Evolutionary conservation across 768 basidiomycete genomes (phyloP).

Genomic region (Leccinum uliginosum): DNA sequence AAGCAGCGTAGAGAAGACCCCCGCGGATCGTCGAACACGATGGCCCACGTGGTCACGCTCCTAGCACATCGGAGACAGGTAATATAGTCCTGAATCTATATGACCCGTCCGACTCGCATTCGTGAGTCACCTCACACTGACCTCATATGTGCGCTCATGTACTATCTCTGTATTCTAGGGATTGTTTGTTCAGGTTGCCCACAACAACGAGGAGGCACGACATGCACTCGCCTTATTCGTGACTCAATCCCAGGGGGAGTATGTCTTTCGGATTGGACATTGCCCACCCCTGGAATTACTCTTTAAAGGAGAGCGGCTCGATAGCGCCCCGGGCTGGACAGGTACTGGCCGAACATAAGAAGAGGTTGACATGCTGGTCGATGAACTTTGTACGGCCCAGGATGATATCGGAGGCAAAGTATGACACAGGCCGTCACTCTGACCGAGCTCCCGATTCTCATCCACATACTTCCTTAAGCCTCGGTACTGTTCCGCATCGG

Average conservation of each 20-base stretch:
- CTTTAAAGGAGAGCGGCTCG: constrained; percentile 47
- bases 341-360: constrained; percentile 48
- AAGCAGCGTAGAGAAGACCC: constrained; percentile 47
- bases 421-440: constrained; percentile 3
- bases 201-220: constrained; percentile 52
- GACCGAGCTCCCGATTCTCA: background rate
- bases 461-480: constrained; percentile 34
- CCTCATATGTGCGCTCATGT: background rate
- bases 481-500: constrained; percentile 50
- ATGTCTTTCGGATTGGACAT: constrained; percentile 67
- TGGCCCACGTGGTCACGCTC: constrained; percentile 48
- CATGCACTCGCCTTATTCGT: constrained; percentile 63
- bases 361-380: constrained; percentile 47
- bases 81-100: background rate
- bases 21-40: constrained; percentile 16
- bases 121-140: constrained; percentile 6
- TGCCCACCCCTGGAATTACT: constrained; percentile 56
- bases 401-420: constrained; percentile 85
- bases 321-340: constrained; percentile 48
- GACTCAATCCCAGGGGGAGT: constrained; percentile 68
- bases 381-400: constrained; percentile 43
- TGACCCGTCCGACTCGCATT: constrained; percentile 1
- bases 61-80: background rate
- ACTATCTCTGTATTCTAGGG: constrained; percentile 27
- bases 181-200: constrained; percentile 31